phyloP scores from a whole-genome alignment of 805 yeast genomes.

The Metschnikowia lachancei region DNA sequence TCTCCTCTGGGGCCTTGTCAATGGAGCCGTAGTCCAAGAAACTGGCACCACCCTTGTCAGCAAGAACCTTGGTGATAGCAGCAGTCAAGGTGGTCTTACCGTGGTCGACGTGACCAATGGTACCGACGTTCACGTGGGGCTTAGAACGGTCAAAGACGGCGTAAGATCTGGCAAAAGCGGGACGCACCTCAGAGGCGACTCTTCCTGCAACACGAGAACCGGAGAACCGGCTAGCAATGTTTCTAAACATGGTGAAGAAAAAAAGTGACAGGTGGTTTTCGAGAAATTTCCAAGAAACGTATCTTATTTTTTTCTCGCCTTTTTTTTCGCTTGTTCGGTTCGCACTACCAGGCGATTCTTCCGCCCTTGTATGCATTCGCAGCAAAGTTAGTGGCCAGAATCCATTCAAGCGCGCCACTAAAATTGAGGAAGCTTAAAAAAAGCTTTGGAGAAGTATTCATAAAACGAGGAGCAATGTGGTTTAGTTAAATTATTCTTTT shows the following conservation, averaged over 20 bases:
- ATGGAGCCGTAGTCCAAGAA: constrained; percentile 91
- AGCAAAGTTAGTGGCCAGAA: neutral
- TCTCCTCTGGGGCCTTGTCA: constrained; percentile 98
- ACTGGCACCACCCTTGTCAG: constrained; percentile 85
- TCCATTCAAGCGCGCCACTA: too few species aligned
- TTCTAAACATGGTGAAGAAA: constrained; percentile 27
- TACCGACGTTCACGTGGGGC: constrained; percentile 96
- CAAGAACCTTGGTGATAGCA: constrained; percentile 92
- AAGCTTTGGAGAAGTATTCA: neutral
- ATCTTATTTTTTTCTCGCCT: neutral
- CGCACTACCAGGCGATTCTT: constrained; percentile 1
- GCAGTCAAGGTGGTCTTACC: constrained; percentile 98
- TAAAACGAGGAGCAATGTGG: too few species aligned
- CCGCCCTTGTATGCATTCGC: constrained; percentile 9
- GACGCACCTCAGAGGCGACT: constrained; percentile 25
- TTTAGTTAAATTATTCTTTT: too few species aligned
- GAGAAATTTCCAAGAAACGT: neutral
- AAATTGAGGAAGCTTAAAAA: neutral
- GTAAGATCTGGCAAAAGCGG: constrained; percentile 35
- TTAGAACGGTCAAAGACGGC: constrained; percentile 92
- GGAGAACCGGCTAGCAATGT: constrained; percentile 23
- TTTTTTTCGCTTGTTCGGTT: constrained; percentile 3
- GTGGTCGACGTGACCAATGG: constrained; percentile 98
- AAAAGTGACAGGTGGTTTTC: constrained; percentile 4
- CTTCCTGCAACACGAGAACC: constrained; percentile 30